Base-by-base conservation (phyloP, 495 filamentous ascomycete genomes). In the Hypoxylon cercidicola region DNA sequence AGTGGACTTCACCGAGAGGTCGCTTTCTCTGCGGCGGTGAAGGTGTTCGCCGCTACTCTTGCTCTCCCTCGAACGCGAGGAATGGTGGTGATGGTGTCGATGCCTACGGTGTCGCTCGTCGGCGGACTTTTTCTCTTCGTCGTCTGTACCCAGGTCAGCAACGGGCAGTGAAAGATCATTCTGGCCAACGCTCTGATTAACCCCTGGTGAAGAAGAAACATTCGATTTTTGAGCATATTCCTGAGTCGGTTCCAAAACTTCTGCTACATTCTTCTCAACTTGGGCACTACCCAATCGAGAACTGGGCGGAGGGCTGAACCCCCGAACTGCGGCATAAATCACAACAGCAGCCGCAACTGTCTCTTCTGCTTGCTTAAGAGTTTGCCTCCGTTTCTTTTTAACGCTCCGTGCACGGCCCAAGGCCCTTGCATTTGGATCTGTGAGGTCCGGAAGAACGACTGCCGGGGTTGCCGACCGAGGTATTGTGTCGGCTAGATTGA, bases 81-180 rank as follows among this genome's bases (percentile, higher is more conserved):
- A 60, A 46, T 64, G 65, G 28, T 59, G 61, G 32, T 58, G 64
- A 52, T 72, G 72, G 45, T 72, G 69, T 48, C 77, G 75, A 47
- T 73, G 73, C 57, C 77, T 71, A 61, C 73, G 68, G 56, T 56
- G 70, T 34, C 72, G 63, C 40, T 74, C 77, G 20, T 79, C 77
- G 28, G 68, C 45, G 12, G 66, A 54, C 56, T 74, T 76, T 59
- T 69, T 76, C 47, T 62, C 67, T 71, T 78, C 77, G 71, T 81
- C 75, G 66, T 76, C 77, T 81, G 75, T 71, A 70, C 61, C 76
- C 69, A 76, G 72, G 78, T 81, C 78, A 82, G 78, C 72, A 77
- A 79, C 77, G 70, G 72, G 68, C 55, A 55, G 41, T 66, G 67
- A 66, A 64, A 61, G 13, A 53, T 66, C 68, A 66, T 57, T 64